Evolutionary conservation across 352 stramenopile species (phyloP).

Genomic region (Phytophthora idaei): DNA sequence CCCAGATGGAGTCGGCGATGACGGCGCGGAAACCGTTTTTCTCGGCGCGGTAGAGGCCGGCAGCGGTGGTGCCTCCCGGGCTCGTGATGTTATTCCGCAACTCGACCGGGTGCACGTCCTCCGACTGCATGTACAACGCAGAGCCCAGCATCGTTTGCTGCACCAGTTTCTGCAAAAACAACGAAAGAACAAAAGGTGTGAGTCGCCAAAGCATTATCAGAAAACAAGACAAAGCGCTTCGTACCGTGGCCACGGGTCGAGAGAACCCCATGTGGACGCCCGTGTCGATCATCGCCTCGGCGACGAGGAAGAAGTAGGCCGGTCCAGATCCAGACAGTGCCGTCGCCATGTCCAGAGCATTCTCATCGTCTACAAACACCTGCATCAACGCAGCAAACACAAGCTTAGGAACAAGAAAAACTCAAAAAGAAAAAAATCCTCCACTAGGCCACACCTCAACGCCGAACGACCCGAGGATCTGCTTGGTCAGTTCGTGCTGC

Average conservation of each 20-base stretch:
- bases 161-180: constrained; percentile 81
- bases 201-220: constrained; percentile 1
- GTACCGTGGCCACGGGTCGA: constrained; percentile 88
- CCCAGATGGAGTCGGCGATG: constrained; percentile 95
- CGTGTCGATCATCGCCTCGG: constrained; percentile 96
- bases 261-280: constrained; percentile 96
- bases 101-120: constrained; percentile 89
- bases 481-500: constrained; percentile 79
- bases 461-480: constrained; percentile 91
- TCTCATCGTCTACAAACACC: constrained; percentile 95
- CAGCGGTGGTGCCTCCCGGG: constrained; percentile 93
- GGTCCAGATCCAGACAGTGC: constrained; percentile 93
- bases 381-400: constrained; percentile 12
- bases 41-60: constrained; percentile 95
- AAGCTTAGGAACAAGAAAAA: background rate
- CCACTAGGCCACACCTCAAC: constrained; percentile 63
- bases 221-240: background rate
- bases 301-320: constrained; percentile 96
- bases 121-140: constrained; percentile 93
- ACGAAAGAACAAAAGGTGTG: background rate
- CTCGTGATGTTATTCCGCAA: constrained; percentile 95
- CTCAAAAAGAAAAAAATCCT: background rate
- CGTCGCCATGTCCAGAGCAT: constrained; percentile 95
- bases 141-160: constrained; percentile 95
- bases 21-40: constrained; percentile 95